phyloP scores from a whole-genome alignment of 2,329 filamentous ascomycete genomes.

The Cladosporium sp. region DNA sequence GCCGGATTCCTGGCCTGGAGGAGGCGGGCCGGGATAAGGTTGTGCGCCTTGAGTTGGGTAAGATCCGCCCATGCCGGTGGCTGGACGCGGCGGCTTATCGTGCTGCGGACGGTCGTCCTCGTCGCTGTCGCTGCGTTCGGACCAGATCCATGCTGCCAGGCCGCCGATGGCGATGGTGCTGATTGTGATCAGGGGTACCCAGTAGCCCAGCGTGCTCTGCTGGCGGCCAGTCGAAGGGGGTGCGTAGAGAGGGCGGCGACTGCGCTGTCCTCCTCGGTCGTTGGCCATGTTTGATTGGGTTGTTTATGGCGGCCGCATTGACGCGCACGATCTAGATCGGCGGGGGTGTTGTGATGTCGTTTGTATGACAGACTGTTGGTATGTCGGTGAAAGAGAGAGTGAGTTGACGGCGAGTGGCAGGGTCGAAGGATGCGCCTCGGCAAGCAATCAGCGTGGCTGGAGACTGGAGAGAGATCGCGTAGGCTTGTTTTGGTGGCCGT shows the following conservation, averaged over 20 bases:
- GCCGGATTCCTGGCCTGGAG: constrained; percentile 3
- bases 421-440: background rate
- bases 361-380: too few species aligned
- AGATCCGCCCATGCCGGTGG: constrained; percentile 15
- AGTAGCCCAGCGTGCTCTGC: constrained; percentile 66
- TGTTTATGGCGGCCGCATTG: constrained; percentile 9
- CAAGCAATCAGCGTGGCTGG: background rate
- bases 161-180: constrained; percentile 84
- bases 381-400: too few species aligned
- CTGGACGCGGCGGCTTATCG: constrained; percentile 30
- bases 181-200: constrained; percentile 83
- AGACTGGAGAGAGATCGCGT: background rate
- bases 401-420: too few species aligned
- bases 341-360: too few species aligned
- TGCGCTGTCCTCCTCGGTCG: constrained; percentile 49
- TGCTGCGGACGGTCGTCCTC: constrained; percentile 57
- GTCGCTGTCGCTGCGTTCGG: constrained; percentile 72
- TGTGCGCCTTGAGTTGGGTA: constrained; percentile 21
- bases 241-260: constrained; percentile 47
- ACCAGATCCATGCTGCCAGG: constrained; percentile 89
- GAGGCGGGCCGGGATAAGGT: constrained; percentile 22
- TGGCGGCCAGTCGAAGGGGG: constrained; percentile 42
- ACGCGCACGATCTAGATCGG: background rate
- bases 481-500: background rate
- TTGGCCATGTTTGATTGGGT: constrained; percentile 44